These are phyloP conservation scores for Colletotrichum tabaci DNA, from an alignment of 2,329 filamentous ascomycete genomes.

Conservation along the genomic window DNA sequence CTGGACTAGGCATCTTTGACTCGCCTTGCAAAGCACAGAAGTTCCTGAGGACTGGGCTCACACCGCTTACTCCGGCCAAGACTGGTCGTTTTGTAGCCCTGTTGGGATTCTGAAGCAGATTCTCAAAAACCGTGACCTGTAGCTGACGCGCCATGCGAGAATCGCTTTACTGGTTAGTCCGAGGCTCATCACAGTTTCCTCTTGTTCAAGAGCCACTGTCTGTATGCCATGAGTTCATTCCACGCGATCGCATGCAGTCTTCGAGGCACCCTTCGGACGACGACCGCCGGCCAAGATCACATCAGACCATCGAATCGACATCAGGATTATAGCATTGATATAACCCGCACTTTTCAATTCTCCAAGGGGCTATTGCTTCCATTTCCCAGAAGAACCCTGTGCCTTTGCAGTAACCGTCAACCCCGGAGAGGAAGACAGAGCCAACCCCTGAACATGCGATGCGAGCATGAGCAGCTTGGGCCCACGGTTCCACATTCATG, in stretches of 20 bases:
- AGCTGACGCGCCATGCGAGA: background rate
- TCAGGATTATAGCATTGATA: too few species aligned
- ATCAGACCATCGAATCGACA: too few species aligned
- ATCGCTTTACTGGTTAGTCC: background rate
- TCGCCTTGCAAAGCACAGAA: background rate
- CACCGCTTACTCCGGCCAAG: background rate
- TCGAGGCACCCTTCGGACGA: background rate
- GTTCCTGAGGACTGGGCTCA: background rate
- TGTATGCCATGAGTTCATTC: constrained; percentile 1
- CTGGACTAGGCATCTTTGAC: background rate
- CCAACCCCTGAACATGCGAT: background rate
- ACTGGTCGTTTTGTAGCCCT: background rate
- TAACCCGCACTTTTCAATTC: background rate
- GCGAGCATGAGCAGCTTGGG: constrained; percentile 19
- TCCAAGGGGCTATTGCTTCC: background rate
- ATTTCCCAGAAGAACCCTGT: background rate
- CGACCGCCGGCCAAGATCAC: background rate
- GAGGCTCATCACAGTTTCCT: background rate
- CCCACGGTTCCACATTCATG: constrained; percentile 23
- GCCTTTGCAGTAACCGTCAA: constrained; percentile 1
- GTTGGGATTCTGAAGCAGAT: background rate
- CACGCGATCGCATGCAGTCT: background rate
- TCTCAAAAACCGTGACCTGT: background rate
- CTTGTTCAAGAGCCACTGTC: background rate
- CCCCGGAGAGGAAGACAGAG: background rate